phyloP scores from a whole-genome alignment of 176 grass and related monocot genomes.

The Cenchrus purpureus region DNA sequence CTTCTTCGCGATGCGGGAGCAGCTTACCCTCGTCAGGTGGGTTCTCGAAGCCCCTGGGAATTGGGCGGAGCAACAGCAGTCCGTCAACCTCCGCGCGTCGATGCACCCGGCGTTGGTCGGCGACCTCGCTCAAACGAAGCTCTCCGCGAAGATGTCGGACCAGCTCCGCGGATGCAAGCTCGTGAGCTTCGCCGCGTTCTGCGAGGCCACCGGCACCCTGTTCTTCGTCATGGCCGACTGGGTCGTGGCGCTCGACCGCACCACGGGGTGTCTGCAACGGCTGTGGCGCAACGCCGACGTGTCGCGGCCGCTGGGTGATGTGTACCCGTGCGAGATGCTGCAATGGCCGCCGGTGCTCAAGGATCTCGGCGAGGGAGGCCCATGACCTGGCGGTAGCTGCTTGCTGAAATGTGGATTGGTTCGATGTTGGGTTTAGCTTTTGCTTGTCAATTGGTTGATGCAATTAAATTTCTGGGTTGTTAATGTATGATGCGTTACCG shows the following conservation, averaged over 20 bases:
- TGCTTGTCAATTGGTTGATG: background rate
- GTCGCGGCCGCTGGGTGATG: constrained; percentile 24
- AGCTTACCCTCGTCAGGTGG: constrained; percentile 24
- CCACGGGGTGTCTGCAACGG: constrained; percentile 35
- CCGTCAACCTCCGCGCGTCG: constrained; percentile 25
- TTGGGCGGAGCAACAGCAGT: constrained; percentile 35
- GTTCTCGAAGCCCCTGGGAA: constrained; percentile 26
- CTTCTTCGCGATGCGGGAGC: constrained; percentile 55
- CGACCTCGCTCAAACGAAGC: constrained; percentile 39
- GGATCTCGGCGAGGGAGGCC: constrained; percentile 7
- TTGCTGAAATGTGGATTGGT: constrained; percentile 2
- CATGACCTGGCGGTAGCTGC: background rate
- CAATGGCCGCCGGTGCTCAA: constrained; percentile 52
- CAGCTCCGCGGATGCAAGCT: constrained; percentile 52
- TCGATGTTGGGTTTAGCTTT: no score
- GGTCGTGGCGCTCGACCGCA: constrained; percentile 48
- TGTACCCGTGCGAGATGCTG: constrained; percentile 65
- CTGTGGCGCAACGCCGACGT: constrained; percentile 51
- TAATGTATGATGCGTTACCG: background rate
- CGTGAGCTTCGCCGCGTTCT: constrained; percentile 55
- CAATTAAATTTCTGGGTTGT: background rate
- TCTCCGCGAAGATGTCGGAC: constrained; percentile 54
- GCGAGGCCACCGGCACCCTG: constrained; percentile 46
- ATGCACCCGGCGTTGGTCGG: constrained; percentile 34
- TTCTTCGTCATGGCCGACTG: constrained; percentile 64